Evolutionary conservation across 2,329 filamentous ascomycete genomes (phyloP), one percentile per base, ranked within the genome.

Genomic region (Cercospora sp.): DNA sequence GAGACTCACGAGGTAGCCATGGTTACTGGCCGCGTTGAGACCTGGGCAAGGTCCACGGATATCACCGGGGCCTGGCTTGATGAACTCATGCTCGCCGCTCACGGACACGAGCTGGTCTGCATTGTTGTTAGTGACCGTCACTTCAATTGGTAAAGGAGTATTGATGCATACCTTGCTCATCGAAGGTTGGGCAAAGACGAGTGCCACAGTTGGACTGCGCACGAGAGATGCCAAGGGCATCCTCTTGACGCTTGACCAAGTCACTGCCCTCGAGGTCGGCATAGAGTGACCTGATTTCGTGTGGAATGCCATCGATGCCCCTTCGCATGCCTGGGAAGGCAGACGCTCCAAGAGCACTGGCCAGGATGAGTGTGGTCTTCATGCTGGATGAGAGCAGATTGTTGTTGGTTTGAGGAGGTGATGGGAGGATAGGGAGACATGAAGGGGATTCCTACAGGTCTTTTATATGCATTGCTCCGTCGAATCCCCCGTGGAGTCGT

Each of bases 31-130:
- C n/a, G 75, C 75, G 55, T 76, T 76, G 16, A 77, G 63, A 42
- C 75, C 75, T 3, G 73, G 74, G 45, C 75, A 76, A 48, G 73
- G 74, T 28, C 75, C 74, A 23, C 71, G 69, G 53, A 70, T 70
- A 40, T 73, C 71, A 4, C 68, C 63, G 3, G 62, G 36, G 7
- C 64, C 68, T 40, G 71, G 71, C 12, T 59, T 60, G 45, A 69
- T 59, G 12, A 26, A 73, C 26, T 48, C 53, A 42, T 73, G 64
- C 60, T 73, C 71, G 30, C 71, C 71, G 28, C 55, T 64, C 60
- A 70, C 65, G 13, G 65, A 67, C 16, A 73, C 71, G 23, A 60
- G 42, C 57, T 73, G 71, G 55, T 72, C 70, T 70, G 33, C 13
- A 23, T 18, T 8, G 9, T 13, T 45, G 33, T 60, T 26, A 57